phyloP scores from a whole-genome alignment of 345 rosid species.

The Noccaea bulbosa region DNA sequence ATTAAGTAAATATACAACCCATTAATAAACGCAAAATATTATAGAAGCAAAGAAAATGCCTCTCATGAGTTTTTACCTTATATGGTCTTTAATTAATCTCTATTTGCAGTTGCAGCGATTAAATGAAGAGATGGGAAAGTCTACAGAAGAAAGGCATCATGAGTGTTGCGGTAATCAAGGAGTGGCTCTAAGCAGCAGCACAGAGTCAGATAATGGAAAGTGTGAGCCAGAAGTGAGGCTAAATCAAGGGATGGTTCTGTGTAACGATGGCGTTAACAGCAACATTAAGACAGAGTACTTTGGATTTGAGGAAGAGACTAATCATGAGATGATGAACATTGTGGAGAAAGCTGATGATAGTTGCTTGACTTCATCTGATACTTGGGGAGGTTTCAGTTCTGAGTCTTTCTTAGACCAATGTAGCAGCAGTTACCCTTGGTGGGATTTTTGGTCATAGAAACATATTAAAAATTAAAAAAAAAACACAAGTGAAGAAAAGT shows the following conservation, averaged over 20 bases:
- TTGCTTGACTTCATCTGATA: constrained; percentile 49
- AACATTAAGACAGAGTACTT: constrained; percentile 38
- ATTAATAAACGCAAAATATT: background rate
- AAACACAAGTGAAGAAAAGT: background rate
- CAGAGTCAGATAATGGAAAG: constrained; percentile 46
- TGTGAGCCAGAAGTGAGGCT: constrained; percentile 43
- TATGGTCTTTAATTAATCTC: background rate
- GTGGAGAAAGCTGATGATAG: constrained; percentile 50
- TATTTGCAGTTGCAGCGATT: constrained; percentile 60
- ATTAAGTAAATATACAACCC: background rate
- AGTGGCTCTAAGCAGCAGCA: constrained; percentile 38
- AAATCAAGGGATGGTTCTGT: constrained; percentile 22
- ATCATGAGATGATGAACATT: constrained; percentile 37
- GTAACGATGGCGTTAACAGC: constrained; percentile 28
- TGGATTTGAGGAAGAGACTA: constrained; percentile 42
- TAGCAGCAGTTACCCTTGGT: constrained; percentile 51
- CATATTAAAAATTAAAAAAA: background rate
- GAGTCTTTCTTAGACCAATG: constrained; percentile 52
- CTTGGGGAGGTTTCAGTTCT: constrained; percentile 50
- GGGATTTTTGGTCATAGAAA: constrained; percentile 58
- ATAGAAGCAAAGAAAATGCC: background rate
- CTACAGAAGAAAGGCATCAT: constrained; percentile 28
- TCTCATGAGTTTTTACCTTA: constrained; percentile 1
- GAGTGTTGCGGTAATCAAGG: constrained; percentile 35
- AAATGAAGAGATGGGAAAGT: constrained; percentile 45